A percentile compares a stretch with the other conserved stretches of the same genome.
Evolutionary conservation across 768 basidiomycete genomes (phyloP).

Genomic region (Leccinum olivaceopallidum): DNA sequence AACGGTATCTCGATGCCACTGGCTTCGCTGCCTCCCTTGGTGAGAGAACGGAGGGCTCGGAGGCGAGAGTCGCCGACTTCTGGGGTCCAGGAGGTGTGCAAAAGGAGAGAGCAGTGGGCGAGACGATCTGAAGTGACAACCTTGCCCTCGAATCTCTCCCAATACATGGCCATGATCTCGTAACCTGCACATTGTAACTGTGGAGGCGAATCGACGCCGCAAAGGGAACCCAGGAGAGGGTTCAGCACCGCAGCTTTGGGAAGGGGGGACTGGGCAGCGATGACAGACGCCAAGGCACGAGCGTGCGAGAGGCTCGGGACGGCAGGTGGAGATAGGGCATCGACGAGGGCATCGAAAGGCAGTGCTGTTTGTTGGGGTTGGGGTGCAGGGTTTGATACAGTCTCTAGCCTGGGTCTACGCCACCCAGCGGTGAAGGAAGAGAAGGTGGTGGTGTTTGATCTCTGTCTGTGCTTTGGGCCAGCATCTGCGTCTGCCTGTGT

Average conservation of each 20-base stretch:
- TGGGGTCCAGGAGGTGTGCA: slow-evolving; percentile 52
- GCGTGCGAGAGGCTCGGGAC: slow-evolving; percentile 71
- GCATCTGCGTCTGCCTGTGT: slow-evolving; percentile 34
- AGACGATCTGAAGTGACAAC: slow-evolving; percentile 59
- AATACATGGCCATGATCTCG: slow-evolving; percentile 71
- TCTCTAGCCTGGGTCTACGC: slow-evolving; percentile 37
- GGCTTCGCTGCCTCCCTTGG: slow-evolving; percentile 57
- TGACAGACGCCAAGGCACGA: slow-evolving; percentile 52
- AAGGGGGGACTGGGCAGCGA: slow-evolving; percentile 54
- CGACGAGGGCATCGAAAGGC: slow-evolving; percentile 48
- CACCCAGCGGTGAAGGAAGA: slow-evolving; percentile 38
- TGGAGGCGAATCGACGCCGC: slow-evolving; percentile 50
- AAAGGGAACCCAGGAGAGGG: slow-evolving; percentile 62
- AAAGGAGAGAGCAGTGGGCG: slow-evolving; percentile 64
- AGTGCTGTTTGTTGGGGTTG: slow-evolving; percentile 27
- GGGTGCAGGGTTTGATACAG: slow-evolving; percentile 24
- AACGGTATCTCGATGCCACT: slow-evolving; percentile 63
- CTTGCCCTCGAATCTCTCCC: slow-evolving; percentile 53
- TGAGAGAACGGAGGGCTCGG: slow-evolving; percentile 66
- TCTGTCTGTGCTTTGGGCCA: slow-evolving; percentile 34
- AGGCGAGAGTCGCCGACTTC: slow-evolving; percentile 74
- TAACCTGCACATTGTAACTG: slow-evolving; percentile 67
- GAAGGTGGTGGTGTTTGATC: slow-evolving; percentile 46
- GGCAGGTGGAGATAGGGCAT: slow-evolving; percentile 46
- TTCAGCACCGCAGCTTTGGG: slow-evolving; percentile 54